These are phyloP conservation scores for Cystofilobasidium ferigula DNA, from an alignment of 768 basidiomycete genomes.

Conservation along the genomic window DNA sequence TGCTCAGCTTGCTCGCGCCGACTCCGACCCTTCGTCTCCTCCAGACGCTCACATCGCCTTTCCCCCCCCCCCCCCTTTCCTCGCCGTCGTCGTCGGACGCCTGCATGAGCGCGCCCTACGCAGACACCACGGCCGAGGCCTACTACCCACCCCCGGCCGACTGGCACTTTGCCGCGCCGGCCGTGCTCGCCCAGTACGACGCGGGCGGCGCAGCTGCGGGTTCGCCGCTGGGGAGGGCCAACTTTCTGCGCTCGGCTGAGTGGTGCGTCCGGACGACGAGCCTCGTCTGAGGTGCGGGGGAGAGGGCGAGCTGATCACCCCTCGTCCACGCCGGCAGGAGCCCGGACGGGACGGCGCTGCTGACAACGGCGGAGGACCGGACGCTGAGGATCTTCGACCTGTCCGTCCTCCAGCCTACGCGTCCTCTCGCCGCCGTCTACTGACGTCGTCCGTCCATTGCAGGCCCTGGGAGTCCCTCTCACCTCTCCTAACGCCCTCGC, in stretches of 20 bases:
- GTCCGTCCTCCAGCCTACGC: slow-evolving; percentile 35
- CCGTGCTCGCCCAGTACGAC: slow-evolving; percentile 6
- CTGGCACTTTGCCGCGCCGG: background rate
- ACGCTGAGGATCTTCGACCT: slow-evolving; percentile 49
- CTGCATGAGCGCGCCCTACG: too few relatives aligned
- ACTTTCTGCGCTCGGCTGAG: slow-evolving; percentile 50
- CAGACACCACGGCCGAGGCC: background rate
- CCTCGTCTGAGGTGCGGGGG: background rate
- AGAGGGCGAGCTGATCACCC: background rate
- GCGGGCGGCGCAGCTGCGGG: background rate
- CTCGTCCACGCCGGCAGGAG: slow-evolving; percentile 45
- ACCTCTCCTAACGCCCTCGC: slow-evolving; percentile 24
- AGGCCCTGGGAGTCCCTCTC: slow-evolving; percentile 17
- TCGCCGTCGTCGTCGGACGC: too few relatives aligned
- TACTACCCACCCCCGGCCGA: background rate
- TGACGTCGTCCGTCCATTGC: slow-evolving; percentile 1
- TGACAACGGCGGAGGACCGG: slow-evolving; percentile 63
- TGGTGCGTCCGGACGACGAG: slow-evolving; percentile 45
- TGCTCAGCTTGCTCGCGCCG: too few relatives aligned
- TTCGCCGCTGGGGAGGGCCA: slow-evolving; percentile 28
- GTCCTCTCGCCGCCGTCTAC: background rate
- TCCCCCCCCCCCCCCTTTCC: too few relatives aligned
- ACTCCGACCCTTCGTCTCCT: too few relatives aligned
- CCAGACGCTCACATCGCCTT: too few relatives aligned
- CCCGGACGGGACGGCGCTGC: slow-evolving; percentile 57